phyloP scores from a whole-genome alignment of 768 basidiomycete species.

The Myochromella boudieri region DNA sequence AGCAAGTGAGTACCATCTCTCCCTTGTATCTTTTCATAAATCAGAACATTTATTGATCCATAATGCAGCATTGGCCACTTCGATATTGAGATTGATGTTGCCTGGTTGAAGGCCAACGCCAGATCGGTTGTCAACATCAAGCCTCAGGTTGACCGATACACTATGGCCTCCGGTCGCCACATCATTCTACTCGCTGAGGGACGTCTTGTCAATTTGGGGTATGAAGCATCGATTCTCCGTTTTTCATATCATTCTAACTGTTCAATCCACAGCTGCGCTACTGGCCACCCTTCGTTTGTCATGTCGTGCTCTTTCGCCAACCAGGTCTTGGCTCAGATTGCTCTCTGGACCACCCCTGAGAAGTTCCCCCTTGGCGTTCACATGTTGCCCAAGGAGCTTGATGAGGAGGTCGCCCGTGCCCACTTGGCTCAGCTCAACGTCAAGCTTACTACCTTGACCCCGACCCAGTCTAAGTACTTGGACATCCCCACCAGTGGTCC shows the following conservation, averaged over 20 bases:
- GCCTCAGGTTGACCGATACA: constrained; percentile 98
- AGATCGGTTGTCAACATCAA: constrained; percentile 85
- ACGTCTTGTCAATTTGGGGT: constrained; percentile 98
- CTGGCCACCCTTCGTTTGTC: constrained; percentile 98
- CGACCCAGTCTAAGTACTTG: constrained; percentile 85
- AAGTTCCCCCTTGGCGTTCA: constrained; percentile 97
- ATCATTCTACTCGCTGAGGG: constrained; percentile 97
- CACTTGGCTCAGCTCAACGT: constrained; percentile 91
- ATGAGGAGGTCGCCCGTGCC: constrained; percentile 98
- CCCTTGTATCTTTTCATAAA: neutral
- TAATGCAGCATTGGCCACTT: constrained; percentile 82
- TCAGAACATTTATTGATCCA: constrained; percentile 4
- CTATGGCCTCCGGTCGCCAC: constrained; percentile 90
- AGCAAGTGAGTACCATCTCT: constrained; percentile 70
- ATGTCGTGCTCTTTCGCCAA: constrained; percentile 99
- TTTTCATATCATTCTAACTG: constrained; percentile 6
- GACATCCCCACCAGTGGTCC: constrained; percentile 83
- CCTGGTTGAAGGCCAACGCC: constrained; percentile 96
- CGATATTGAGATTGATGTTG: constrained; percentile 92
- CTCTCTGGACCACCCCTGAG: constrained; percentile 91
- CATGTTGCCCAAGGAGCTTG: constrained; percentile 97
- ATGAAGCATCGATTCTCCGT: constrained; percentile 24
- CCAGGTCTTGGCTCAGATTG: constrained; percentile 98
- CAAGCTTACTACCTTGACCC: constrained; percentile 78
- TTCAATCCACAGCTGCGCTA: constrained; percentile 68